These are phyloP conservation scores for Bacterosira constricta DNA, from an alignment of 108 stramenopile species.

Conservation along the genomic window DNA sequence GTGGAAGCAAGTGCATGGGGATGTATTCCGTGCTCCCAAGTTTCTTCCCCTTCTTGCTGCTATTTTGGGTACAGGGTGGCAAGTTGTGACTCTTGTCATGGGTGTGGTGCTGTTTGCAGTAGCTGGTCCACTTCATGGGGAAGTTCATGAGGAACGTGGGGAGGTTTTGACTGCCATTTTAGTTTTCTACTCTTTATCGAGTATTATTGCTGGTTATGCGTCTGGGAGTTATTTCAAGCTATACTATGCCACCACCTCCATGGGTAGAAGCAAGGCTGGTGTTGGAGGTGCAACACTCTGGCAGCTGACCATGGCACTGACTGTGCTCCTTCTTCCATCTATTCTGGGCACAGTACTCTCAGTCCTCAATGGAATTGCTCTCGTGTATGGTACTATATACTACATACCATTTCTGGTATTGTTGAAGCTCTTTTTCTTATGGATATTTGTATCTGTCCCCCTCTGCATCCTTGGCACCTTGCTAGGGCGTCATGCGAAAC, in stretches of 20 bases:
- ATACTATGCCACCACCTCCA: slow-evolving; percentile 80
- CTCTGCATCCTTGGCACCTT: slow-evolving; percentile 93
- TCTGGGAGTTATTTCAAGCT: slow-evolving; percentile 92
- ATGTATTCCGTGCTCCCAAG: slow-evolving; percentile 94
- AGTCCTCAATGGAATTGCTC: slow-evolving; percentile 81
- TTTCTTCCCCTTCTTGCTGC: slow-evolving; percentile 89
- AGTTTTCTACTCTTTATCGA: slow-evolving; percentile 87
- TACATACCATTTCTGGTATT: slow-evolving; percentile 89
- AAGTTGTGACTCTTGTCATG: slow-evolving; percentile 90
- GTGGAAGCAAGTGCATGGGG: slow-evolving; percentile 99
- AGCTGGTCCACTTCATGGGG: slow-evolving; percentile 91
- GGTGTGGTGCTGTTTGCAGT: slow-evolving; percentile 95
- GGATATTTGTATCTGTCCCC: slow-evolving; percentile 94
- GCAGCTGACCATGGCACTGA: slow-evolving; percentile 92
- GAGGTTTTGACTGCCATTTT: slow-evolving; percentile 90
- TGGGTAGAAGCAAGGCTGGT: slow-evolving; percentile 35
- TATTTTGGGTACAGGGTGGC: slow-evolving; percentile 94
- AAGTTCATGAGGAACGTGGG: slow-evolving; percentile 96
- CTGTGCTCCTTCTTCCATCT: slow-evolving; percentile 88
- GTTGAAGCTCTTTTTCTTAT: slow-evolving; percentile 91
- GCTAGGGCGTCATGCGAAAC: slow-evolving; percentile 89
- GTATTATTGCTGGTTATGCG: slow-evolving; percentile 90
- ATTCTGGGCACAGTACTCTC: slow-evolving; percentile 67
- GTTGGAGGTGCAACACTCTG: slow-evolving; percentile 51
- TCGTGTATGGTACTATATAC: slow-evolving; percentile 91